Conservation (phyloP, 2,329 filamentous ascomycete genomes). For the Venturia nashicola region DNA sequence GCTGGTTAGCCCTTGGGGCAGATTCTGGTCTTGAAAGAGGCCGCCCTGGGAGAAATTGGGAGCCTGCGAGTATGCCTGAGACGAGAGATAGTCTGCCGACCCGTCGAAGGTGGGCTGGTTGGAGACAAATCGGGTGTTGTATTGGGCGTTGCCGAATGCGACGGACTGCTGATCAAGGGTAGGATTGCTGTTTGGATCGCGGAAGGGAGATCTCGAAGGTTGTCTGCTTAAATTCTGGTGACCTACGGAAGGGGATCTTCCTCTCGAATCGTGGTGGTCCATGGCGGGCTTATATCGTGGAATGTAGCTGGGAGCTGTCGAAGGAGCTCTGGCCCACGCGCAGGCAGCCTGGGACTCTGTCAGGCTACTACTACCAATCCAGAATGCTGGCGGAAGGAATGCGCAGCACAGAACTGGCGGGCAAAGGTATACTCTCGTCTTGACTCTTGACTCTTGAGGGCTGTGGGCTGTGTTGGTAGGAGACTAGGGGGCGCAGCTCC, state of each 20-base stretch:
- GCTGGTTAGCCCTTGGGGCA: not conserved
- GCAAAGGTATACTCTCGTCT: not conserved
- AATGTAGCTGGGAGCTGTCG: not conserved
- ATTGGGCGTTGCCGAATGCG: not conserved
- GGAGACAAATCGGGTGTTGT: not conserved
- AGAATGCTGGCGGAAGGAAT: not conserved
- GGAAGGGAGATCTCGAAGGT: slow-evolving; percentile 1
- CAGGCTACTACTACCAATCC: not conserved
- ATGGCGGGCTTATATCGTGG: slow-evolving; percentile 2
- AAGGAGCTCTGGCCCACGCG: slow-evolving; percentile 1
- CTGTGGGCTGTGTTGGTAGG: not conserved
- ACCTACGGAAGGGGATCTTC: not conserved
- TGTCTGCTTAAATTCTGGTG: not conserved
- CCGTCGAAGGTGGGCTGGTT: slow-evolving; percentile 1
- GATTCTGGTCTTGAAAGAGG: slow-evolving; percentile 6
- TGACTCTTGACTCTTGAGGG: not conserved
- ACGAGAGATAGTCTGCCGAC: not conserved
- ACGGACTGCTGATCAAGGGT: not conserved
- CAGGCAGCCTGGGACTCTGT: not conserved
- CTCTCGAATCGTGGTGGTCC: not conserved
- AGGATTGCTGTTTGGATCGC: not conserved
- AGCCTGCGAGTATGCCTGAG: slow-evolving; percentile 3
- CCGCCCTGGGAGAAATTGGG: not conserved
- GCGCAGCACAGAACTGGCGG: not conserved
- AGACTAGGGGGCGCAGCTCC: not conserved